Evolutionary conservation across 441 rosid genomes (phyloP).

Genomic region (Gossypium trilobum): DNA sequence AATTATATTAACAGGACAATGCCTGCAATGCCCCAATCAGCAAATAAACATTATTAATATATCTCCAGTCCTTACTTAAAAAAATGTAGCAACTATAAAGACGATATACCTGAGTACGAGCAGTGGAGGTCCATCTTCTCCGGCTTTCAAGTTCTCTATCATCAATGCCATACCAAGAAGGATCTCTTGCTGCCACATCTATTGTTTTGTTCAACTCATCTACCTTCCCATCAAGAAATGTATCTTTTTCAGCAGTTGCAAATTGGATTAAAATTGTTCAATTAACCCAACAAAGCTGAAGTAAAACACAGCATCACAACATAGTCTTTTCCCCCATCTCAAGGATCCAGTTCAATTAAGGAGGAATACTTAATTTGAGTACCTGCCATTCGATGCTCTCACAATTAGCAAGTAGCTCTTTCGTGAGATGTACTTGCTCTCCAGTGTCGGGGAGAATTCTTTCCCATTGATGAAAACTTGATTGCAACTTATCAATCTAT

Average conservation of each 20-base stretch:
- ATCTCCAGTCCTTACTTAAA: not conserved
- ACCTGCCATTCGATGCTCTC: conserved; percentile 99
- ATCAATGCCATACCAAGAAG: conserved; percentile 78
- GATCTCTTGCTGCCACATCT: conserved; percentile 84
- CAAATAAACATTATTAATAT: not conserved
- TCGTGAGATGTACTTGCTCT: conserved; percentile 54
- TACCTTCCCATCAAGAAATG: conserved; percentile 75
- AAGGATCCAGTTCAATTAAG: not conserved
- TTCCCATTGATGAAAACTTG: conserved; percentile 83
- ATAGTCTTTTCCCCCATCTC: not conserved
- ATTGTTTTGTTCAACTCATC: conserved; percentile 89
- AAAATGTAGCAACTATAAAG: not conserved
- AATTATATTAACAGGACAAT: not conserved
- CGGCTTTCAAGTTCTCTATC: conserved; percentile 75
- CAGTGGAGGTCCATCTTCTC: conserved; percentile 83
- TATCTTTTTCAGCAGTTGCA: conserved; percentile 37
- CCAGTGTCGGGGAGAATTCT: conserved; percentile 46
- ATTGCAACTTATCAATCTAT: conserved; percentile 86
- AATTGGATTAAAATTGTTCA: conserved; percentile 14
- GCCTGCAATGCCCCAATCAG: not conserved
- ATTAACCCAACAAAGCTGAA: not conserved
- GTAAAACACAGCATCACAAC: not conserved
- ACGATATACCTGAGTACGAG: conserved; percentile 59
- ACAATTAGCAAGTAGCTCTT: conserved; percentile 63
- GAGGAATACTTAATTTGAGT: conserved; percentile 10